phyloP scores from a whole-genome alignment of 2,329 filamentous ascomycete species.

The Scedosporium minutisporum region DNA sequence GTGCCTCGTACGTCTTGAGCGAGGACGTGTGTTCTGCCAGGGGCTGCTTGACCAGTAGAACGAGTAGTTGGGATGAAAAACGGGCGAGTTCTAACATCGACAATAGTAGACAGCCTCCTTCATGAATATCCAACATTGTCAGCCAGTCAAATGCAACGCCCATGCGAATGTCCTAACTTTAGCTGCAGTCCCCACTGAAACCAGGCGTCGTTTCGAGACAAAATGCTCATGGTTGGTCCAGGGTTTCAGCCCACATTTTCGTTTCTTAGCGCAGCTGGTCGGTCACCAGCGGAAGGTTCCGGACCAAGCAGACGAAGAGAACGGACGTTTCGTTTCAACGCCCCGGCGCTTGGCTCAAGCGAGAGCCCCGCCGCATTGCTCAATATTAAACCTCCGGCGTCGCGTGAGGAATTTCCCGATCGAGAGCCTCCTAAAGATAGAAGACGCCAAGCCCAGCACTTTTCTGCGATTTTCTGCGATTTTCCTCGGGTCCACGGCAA shows the following conservation, averaged over 20 bases:
- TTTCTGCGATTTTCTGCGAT: background rate
- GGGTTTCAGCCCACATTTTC: background rate
- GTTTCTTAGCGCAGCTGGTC: background rate
- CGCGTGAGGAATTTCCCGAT: background rate
- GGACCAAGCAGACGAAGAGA: background rate
- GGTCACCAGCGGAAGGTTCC: background rate
- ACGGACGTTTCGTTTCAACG: background rate
- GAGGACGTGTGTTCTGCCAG: too few species aligned
- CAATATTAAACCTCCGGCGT: background rate
- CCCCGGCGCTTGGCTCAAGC: background rate
- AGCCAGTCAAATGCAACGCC: background rate
- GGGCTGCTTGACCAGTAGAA: too few species aligned
- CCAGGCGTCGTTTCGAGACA: slow-evolving; percentile 5
- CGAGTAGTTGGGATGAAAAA: background rate
- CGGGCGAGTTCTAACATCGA: background rate
- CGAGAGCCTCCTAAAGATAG: background rate
- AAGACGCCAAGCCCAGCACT: background rate
- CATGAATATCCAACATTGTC: background rate
- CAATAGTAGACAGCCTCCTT: too few species aligned
- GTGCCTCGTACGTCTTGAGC: too few species aligned
- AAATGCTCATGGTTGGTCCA: background rate
- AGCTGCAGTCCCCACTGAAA: background rate
- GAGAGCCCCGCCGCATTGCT: background rate
- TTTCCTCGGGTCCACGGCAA: background rate
- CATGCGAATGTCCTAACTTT: background rate